These are phyloP conservation scores for Penicillium robsamsonii DNA, from an alignment of 495 filamentous ascomycete genomes.

Conservation along the genomic window DNA sequence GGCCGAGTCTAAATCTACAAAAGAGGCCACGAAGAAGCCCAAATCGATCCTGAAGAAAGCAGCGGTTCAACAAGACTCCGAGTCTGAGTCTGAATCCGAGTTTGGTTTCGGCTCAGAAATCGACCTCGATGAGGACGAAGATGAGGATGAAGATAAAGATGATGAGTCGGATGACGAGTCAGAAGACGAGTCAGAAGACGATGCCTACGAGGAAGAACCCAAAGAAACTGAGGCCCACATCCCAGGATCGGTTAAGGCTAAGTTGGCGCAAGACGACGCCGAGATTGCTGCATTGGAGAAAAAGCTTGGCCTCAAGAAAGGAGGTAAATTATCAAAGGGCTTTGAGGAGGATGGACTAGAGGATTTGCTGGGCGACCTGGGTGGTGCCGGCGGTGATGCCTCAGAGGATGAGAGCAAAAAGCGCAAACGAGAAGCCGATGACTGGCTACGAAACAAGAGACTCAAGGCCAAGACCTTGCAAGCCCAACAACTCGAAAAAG, in stretches of 20 bases:
- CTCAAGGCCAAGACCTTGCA: constrained; percentile 57
- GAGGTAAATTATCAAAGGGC: constrained; percentile 68
- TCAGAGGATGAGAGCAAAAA: constrained; percentile 50
- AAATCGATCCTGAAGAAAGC: constrained; percentile 49
- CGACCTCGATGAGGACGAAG: constrained; percentile 16
- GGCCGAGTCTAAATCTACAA: constrained; percentile 24
- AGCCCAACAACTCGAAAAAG: constrained; percentile 25
- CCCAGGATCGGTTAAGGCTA: constrained; percentile 60
- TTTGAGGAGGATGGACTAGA: constrained; percentile 86
- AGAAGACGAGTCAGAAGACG: constrained; percentile 15
- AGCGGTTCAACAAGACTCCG: constrained; percentile 20
- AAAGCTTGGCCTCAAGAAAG: constrained; percentile 80
- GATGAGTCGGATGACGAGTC: constrained; percentile 14
- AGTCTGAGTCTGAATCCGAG: constrained; percentile 8
- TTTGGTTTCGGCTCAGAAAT: not conserved
- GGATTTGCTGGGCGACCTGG: constrained; percentile 71
- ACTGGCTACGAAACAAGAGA: constrained; percentile 62
- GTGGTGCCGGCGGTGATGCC: constrained; percentile 48
- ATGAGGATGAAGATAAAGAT: constrained; percentile 24
- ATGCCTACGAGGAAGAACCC: constrained; percentile 25
- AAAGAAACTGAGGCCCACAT: constrained; percentile 25
- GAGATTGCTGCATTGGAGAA: constrained; percentile 88
- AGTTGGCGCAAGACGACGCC: constrained; percentile 69
- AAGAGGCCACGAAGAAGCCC: constrained; percentile 24
- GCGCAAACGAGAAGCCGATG: constrained; percentile 55